A percentile compares a stretch with the other conserved stretches of the same genome.
Conservation (phyloP, 73 alveolate genomes). For the Tetrahymena thermophila region DNA sequence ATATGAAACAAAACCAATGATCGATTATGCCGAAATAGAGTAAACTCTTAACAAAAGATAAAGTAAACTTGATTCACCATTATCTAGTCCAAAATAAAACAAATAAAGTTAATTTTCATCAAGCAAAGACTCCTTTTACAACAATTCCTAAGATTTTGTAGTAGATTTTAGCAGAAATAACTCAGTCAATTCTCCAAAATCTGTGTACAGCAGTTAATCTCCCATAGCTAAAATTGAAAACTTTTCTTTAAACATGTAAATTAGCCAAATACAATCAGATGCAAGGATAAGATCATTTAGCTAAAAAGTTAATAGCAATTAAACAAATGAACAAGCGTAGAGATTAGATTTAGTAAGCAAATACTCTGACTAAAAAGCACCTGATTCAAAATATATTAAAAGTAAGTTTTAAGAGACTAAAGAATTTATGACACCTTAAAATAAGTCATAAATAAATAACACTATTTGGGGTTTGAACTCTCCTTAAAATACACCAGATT, state of each 20-base stretch:
- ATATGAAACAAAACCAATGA: neutral
- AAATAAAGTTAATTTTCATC: neutral
- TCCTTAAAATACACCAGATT: neutral
- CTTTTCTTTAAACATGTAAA: neutral
- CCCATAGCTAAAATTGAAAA: neutral
- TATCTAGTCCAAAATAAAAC: neutral
- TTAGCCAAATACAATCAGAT: neutral
- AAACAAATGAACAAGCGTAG: neutral
- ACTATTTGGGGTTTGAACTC: neutral
- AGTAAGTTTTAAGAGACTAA: neutral
- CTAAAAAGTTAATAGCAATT: neutral
- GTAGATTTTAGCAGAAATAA: neutral
- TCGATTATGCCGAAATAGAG: neutral
- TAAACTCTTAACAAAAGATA: neutral
- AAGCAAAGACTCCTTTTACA: neutral
- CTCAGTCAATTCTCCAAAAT: neutral
- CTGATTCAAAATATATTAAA: neutral
- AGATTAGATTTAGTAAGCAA: neutral
- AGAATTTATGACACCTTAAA: neutral
- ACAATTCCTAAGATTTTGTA: neutral
- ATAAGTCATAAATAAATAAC: neutral
- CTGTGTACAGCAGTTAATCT: neutral
- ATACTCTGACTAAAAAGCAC: neutral
- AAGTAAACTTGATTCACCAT: neutral
- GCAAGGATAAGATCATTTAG: neutral